Evolutionary conservation across 2,329 filamentous ascomycete genomes (phyloP), one percentile per base, ranked within the genome.

Genomic region (Ophiosphaerella korrae): DNA sequence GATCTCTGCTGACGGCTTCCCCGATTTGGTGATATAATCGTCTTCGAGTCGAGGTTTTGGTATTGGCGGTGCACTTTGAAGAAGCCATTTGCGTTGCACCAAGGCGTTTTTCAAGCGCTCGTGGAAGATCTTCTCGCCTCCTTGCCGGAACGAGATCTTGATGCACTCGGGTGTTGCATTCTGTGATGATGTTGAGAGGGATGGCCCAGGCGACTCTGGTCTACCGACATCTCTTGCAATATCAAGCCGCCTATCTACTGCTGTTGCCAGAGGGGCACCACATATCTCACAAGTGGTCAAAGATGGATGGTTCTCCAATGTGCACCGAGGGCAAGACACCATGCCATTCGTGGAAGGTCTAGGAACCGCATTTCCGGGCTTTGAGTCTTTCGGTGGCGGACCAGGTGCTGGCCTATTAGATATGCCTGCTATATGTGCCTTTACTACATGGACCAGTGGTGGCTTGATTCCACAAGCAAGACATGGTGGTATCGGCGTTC

Each of bases 381-480:
- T 75, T 61, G 18, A 65, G 64, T 58, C 74, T 68, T 45, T 72
- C 39, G 58, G 69, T 43, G 59, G 58, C 14, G 59, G 67, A 42
- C 58, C 62, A 12, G 58, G 55, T 45, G 62, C 52, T 36, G 72
- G 71, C 58, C 88, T 75, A 73, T 83, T 85, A 29, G 85, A 83
- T 13, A 87, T 88, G 56, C 86, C 90, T 24, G 86, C 81, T 59
- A 97, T 94, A 2, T 92, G 85, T 8, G 93, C 91, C 74, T 97
- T 97, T 31, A 96, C 77, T 1, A 97, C 82, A 55, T 90, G 87
- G 2, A 90, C 84, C 42, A 96, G 80, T 0, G 88, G 87, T 3
- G 94, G 94, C 65, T 94, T 96, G 66, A 99, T 96, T 0, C 94
- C 94, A 70, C 94, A 99, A 5, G 92, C 89, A 46, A 96, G 79